Percentiles rank a stretch among this genome's conserved stretches.
phyloP scores from a whole-genome alignment of 2,329 filamentous ascomycete species.

The Phoma sp. region DNA sequence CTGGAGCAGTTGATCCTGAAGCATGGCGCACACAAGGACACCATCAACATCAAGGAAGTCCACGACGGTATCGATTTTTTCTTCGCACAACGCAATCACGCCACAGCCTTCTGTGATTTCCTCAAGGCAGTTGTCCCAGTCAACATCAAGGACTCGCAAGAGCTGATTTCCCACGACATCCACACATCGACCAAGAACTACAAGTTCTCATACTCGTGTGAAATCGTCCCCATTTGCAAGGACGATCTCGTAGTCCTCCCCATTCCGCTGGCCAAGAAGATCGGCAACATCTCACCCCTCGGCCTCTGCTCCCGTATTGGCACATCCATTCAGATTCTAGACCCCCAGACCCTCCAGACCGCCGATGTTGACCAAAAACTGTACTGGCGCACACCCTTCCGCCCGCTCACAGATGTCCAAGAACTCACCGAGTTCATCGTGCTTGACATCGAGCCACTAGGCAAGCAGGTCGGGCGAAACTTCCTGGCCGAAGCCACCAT shows the following conservation, averaged over 20 bases:
- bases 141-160: slow-evolving; percentile 82
- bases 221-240: slow-evolving; percentile 94
- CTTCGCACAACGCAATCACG: slow-evolving; percentile 87
- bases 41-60: slow-evolving; percentile 97
- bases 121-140: slow-evolving; percentile 81
- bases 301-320: slow-evolving; percentile 87
- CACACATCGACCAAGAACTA: slow-evolving; percentile 91
- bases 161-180: slow-evolving; percentile 90
- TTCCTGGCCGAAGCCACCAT: slow-evolving; percentile 87
- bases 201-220: slow-evolving; percentile 91
- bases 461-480: slow-evolving; percentile 79
- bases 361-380: slow-evolving; percentile 81
- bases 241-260: slow-evolving; percentile 96
- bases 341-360: slow-evolving; percentile 89
- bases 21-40: slow-evolving; percentile 80
- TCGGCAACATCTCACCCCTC: slow-evolving; percentile 88
- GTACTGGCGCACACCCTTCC: slow-evolving; percentile 93
- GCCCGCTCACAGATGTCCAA: slow-evolving; percentile 79
- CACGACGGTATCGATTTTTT: slow-evolving; percentile 97
- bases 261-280: slow-evolving; percentile 83
- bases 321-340: slow-evolving; percentile 86
- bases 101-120: slow-evolving; percentile 92
- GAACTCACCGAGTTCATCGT: slow-evolving; percentile 92
- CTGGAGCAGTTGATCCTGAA: slow-evolving; percentile 97
- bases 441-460: slow-evolving; percentile 88